Evolutionary conservation across 805 yeast genomes (phyloP), one percentile per base, ranked within the genome.

Genomic region (Monosporozyma aerobia): DNA sequence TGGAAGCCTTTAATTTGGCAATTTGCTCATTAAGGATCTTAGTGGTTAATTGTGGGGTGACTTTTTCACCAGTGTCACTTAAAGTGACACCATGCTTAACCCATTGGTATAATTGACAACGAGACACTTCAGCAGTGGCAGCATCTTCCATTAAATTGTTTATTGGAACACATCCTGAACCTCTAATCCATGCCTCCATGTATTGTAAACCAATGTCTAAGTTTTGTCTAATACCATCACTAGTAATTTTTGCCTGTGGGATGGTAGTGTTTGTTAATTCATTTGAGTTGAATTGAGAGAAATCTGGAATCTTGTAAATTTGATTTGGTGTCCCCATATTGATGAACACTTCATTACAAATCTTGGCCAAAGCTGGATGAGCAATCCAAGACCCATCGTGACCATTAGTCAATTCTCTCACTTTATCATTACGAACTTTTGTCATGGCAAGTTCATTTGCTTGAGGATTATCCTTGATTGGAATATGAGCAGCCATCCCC

Each of bases 381-480:
- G 92, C 92, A 65, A 86, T 86, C 95, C 95, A 86, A 54, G 92
- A 84, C 50, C 94, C 90, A 73, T 86, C 95, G 70, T 87, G 89
- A 48, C 94, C 94, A 52, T 85, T 83, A 49, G 74, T 70, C 48
- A 85, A 85, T 70, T 86, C 95, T 61, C 94, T 74, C 58, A 83
- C 76, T 71, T 86, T 86, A 70, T 86, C 95, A 67, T 76, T 79
- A 58, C 79, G 77, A 51, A 86, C 94, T 59, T 83, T 84, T 48
- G 77, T 80, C 82, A 86, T 78, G 9, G 90, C 92, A 48, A 73
- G 71, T 47, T 74, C 73, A 70, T 86, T 85, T 56, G 81, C 79
- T 54, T 73, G 78, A 35, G 76, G 73, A 63, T 86, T 90, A 57
- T 79, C 75, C 68, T 85, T 85, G 71, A 85, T 85, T 57, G 94